Base-by-base conservation (phyloP, 768 basidiomycete species). In the Strobilomyces confusus region DNA sequence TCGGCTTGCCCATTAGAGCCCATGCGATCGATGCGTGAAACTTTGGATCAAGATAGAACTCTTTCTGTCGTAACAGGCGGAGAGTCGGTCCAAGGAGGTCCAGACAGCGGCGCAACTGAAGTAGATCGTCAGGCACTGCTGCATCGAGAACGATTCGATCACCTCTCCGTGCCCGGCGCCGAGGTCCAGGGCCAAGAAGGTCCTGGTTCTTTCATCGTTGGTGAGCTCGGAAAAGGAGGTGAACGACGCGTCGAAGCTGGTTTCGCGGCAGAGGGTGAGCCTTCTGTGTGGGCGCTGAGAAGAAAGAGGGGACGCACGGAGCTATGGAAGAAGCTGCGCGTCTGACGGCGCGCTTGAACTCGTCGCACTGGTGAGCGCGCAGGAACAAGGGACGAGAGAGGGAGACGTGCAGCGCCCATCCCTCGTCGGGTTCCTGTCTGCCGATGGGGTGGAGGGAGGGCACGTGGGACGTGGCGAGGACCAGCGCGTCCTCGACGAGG, bases 1-100 rank as follows among this genome's bases (percentile, higher is more conserved):
- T 42, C 30, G 51, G 17, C 38, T 56, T 56, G 32, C 80, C 75
- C 46, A 92, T 79, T 41, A 92, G 75, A 14, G 85, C 83, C 94
- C 95, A 97, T 11, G 84, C 92, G 50, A 97, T 83, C 2, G 92
- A 95, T 13, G 88, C 80, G 65, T 98, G 95, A 63, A 94, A 97
- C 42, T 85, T 81, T 19, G 95, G 92, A 29, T 81, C 72, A 32
- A 73, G 63, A 70, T 98, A 95, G 69, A 91, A 97, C 51, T 80
- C 78, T 58, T 86, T 84, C 59, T 95, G 87, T 49, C 86, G 84
- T 32, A 91, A 73, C 4, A 69, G 64, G 26, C 71, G 72, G 43
- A 95, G 72, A 8, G 76, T 72, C 1, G 87, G 85, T 5, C 77
- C 74, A 38, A 97, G 69, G 22, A 74, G 72, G 44, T 80, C 72